phyloP scores from a whole-genome alignment of 768 basidiomycete species.

The Trametes cingulata region DNA sequence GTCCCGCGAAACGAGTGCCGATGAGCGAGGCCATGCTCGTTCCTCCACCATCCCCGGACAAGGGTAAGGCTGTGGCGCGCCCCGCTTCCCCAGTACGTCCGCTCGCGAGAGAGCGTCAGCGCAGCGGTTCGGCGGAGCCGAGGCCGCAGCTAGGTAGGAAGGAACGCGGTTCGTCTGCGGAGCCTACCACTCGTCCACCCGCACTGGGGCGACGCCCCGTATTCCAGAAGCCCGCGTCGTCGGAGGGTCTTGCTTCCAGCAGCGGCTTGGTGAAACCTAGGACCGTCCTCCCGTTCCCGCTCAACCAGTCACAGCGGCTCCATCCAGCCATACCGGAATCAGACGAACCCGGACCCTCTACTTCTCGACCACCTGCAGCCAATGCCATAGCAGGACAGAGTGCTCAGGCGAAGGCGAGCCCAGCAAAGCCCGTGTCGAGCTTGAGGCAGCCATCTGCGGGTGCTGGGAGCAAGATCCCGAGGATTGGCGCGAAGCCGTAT shows the following conservation, averaged over 20 bases:
- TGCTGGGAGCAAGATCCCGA: slow-evolving; percentile 36
- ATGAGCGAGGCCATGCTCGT: slow-evolving; percentile 21
- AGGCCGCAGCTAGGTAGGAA: slow-evolving; percentile 18
- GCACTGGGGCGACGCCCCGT: slow-evolving; percentile 12
- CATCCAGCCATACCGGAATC: slow-evolving; percentile 26
- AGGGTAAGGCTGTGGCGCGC: slow-evolving; percentile 15
- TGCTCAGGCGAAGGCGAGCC: slow-evolving; percentile 4
- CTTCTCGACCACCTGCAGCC: neutral
- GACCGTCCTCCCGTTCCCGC: slow-evolving; percentile 15
- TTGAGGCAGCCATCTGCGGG: slow-evolving; percentile 32
- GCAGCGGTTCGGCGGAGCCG: slow-evolving; percentile 21
- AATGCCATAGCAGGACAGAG: neutral
- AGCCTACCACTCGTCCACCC: slow-evolving; percentile 29
- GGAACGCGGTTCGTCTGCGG: slow-evolving; percentile 38
- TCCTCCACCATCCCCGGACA: slow-evolving; percentile 20
- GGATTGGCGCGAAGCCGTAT: slow-evolving; percentile 37
- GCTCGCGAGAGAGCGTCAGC: slow-evolving; percentile 3
- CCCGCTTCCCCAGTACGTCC: slow-evolving; percentile 14
- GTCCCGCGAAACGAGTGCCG: slow-evolving; percentile 37
- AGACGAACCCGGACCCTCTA: slow-evolving; percentile 16
- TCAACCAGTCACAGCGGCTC: slow-evolving; percentile 5
- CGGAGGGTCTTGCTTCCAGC: slow-evolving; percentile 5
- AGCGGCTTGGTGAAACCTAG: slow-evolving; percentile 1
- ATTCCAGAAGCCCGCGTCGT: slow-evolving; percentile 18
- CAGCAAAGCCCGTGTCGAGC: slow-evolving; percentile 19